These are phyloP conservation scores for Sphaerulina musiva DNA, from an alignment of 2,329 filamentous ascomycete genomes.

Conservation along the genomic window DNA sequence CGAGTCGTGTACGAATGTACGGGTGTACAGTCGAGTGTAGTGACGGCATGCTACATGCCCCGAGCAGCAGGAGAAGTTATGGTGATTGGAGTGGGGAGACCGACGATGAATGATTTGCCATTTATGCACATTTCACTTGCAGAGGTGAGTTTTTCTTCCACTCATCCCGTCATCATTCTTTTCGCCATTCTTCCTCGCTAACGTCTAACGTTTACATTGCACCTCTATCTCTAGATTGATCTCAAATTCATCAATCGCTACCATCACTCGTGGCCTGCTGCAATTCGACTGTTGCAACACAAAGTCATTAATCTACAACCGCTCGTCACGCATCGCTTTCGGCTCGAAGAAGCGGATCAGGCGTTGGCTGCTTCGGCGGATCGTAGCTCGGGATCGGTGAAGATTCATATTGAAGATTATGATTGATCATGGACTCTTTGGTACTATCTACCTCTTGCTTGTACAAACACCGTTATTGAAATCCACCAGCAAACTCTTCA, in stretches of 20 bases:
- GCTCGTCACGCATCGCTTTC: slow-evolving; percentile 57
- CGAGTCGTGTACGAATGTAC: slow-evolving; percentile 33
- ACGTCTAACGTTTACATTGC: neutral
- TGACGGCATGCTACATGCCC: slow-evolving; percentile 26
- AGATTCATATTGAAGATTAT: slow-evolving; percentile 53
- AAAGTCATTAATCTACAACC: slow-evolving; percentile 56
- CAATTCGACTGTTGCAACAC: slow-evolving; percentile 54
- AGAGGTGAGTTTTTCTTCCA: slow-evolving; percentile 11
- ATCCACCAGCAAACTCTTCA: no score
- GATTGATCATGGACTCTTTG: slow-evolving; percentile 4
- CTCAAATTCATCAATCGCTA: slow-evolving; percentile 67
- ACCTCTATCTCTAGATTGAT: slow-evolving; percentile 39
- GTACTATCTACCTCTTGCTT: no score
- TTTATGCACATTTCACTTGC: slow-evolving; percentile 35
- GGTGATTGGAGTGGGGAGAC: slow-evolving; percentile 34
- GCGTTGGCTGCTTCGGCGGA: slow-evolving; percentile 52
- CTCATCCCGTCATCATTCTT: no score
- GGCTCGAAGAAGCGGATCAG: slow-evolving; percentile 55
- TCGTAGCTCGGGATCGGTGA: slow-evolving; percentile 50
- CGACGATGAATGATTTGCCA: slow-evolving; percentile 33
- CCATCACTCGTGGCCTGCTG: slow-evolving; percentile 62
- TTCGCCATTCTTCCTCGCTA: neutral
- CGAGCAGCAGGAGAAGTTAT: slow-evolving; percentile 30
- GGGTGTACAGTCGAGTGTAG: slow-evolving; percentile 32
- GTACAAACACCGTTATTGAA: no score